phyloP scores from a whole-genome alignment of 495 filamentous ascomycete genomes.

The Aspergillus kassunensis region DNA sequence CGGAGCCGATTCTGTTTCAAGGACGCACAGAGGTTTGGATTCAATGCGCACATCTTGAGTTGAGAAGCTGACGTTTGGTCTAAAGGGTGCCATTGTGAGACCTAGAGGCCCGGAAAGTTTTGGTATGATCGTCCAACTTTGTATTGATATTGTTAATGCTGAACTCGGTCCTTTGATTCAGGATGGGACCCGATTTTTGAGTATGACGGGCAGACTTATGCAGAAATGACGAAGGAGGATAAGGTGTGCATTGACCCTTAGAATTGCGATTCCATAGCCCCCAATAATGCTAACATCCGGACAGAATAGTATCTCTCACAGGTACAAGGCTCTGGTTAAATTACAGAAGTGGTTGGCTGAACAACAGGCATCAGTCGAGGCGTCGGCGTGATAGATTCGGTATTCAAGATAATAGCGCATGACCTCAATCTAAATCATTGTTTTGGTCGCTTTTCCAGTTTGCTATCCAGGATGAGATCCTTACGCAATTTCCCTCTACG shows the following conservation, averaged over 20 bases:
- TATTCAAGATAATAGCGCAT: slow-evolving; percentile 18
- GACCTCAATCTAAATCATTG: slow-evolving; percentile 20
- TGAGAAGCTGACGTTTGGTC: slow-evolving; percentile 1
- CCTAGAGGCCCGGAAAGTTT: slow-evolving; percentile 68
- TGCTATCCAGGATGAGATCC: slow-evolving; percentile 76
- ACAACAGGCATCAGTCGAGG: slow-evolving; percentile 24
- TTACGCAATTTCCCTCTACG: slow-evolving; percentile 79
- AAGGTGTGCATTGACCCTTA: slow-evolving; percentile 49
- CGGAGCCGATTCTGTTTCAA: slow-evolving; percentile 87
- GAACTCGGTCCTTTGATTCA: slow-evolving; percentile 21
- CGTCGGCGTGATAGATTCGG: not conserved
- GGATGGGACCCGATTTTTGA: slow-evolving; percentile 98
- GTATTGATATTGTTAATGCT: not conserved
- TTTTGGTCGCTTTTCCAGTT: slow-evolving; percentile 69
- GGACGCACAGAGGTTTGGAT: slow-evolving; percentile 60
- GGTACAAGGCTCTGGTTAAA: slow-evolving; percentile 78
- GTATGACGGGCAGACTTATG: slow-evolving; percentile 89
- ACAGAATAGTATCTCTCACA: slow-evolving; percentile 85
- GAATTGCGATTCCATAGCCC: too few species aligned
- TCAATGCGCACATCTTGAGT: not conserved
- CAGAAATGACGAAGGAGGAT: slow-evolving; percentile 87
- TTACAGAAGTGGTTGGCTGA: slow-evolving; percentile 77
- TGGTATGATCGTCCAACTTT: slow-evolving; percentile 52
- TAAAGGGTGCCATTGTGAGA: slow-evolving; percentile 43
- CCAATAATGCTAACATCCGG: slow-evolving; percentile 14